Conservation (phyloP, 2,329 filamentous ascomycete species). For the Graphilbum fragrans region DNA sequence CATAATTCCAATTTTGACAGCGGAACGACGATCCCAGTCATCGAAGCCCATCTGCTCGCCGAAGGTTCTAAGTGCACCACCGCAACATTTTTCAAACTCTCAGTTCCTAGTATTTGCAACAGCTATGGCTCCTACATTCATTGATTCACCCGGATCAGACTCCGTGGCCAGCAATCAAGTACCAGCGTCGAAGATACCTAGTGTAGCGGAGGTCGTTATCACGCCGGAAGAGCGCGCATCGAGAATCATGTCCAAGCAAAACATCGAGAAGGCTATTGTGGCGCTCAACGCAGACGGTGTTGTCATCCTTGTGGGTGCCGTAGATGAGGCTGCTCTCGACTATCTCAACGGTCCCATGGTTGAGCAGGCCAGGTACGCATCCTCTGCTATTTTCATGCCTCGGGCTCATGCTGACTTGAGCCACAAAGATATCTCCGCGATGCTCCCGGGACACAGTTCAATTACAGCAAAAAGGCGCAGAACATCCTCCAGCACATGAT, state of each 20-base stretch:
- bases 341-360: slow-evolving; percentile 7
- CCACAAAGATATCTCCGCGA: slow-evolving; percentile 3
- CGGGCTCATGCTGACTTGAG: neutral
- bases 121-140: too few species aligned
- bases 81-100: too few species aligned
- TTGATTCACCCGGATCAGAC: too few species aligned
- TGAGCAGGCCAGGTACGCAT: slow-evolving; percentile 4
- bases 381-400: neutral
- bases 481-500: slow-evolving; percentile 12
- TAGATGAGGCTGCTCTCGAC: slow-evolving; percentile 1
- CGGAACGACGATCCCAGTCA: too few species aligned
- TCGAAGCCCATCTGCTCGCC: too few species aligned
- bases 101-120: too few species aligned
- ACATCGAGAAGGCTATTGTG: slow-evolving; percentile 7
- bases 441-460: slow-evolving; percentile 7
- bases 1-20: too few species aligned
- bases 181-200: too few species aligned
- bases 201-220: slow-evolving; percentile 1
- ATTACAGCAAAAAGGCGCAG: slow-evolving; percentile 8
- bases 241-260: slow-evolving; percentile 5
- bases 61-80: too few species aligned
- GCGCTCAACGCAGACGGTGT: slow-evolving; percentile 6
- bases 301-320: slow-evolving; percentile 6
- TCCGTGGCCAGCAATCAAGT: too few species aligned
- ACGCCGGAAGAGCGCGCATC: slow-evolving; percentile 1